Evolutionary conservation across 495 filamentous ascomycete genomes (phyloP), one percentile per base, ranked within the genome.

Genomic region (Aspergillus olivimuriae): DNA sequence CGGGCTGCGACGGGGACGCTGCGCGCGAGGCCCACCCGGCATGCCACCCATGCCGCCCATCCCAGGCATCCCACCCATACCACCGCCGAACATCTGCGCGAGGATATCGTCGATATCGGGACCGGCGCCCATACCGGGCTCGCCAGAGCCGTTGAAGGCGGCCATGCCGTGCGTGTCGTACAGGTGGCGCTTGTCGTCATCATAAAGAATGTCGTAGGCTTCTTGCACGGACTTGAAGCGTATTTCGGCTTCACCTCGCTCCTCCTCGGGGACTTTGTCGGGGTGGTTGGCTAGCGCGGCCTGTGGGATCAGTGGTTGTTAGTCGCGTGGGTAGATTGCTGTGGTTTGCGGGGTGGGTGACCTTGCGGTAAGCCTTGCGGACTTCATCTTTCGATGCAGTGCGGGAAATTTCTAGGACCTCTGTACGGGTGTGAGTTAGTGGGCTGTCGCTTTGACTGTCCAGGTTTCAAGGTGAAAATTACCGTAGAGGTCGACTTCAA

Each of bases 321-420:
- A 60, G 50, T 50, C 16, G 36, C 18, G 11, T 34, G 34, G 10
- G 30, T 42, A 35, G 23, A n/a, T 17, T n/a, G 23, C 11, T 7
- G 19, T 4, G 16, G 20, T 39, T 43, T 14, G 44, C 6, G 17
- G 24, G 18, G 12, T 12, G 35, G 56, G 61, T 48, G 53, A 89
- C 92, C 80, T 95, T 97, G 65, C 90, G 86, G 65, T 96, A 98
- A 31, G 92, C 94, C 63, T 96, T 95, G 63, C 94, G 94, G 65
- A 98, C 86, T 45, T 96, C 89, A 51, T 83, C 76, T 56, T 87
- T 86, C 57, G 69, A 81, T 30, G 91, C 84, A 36, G 63, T 62
- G 50, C 73, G 79, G 44, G 78, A 66, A 50, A 96, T 70, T 32
- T 81, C 84, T 36, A 98, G 79, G 61, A 95, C 73, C 68, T 83